Evolutionary conservation across 2,329 filamentous ascomycete species (phyloP), one percentile per base, ranked within the genome.

Genomic region (Neofusicoccum sp.): DNA sequence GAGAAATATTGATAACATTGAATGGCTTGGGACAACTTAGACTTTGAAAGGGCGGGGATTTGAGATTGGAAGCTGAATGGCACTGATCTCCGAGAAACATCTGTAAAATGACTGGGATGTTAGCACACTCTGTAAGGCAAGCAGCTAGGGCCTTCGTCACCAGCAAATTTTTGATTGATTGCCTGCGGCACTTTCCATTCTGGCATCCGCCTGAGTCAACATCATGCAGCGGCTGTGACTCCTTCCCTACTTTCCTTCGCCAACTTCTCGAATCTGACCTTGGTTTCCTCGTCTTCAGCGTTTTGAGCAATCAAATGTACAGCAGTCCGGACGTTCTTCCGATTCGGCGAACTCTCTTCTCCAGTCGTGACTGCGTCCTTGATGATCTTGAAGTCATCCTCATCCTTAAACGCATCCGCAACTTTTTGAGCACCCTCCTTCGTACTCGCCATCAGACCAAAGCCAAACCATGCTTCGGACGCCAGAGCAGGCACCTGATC

Each of bases 401-500:
- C 61, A 14, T 44, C 52, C 16, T 28, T 28, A 41, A 63, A 63
- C 29, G 36, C 44, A 6, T 49, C 61, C 36, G 29, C 52, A 7
- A 52, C 54, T 14, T 44, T 50, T 6, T 44, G 36, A 29, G 50
- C 61, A n/a, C 61, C 61, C 37, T 49, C 52, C n/a, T 33, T 14
- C 12, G 44, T 12, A 12, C 33, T n/a, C 29, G 61, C 61, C 36
- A 63, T 36, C 34, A 63, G n/a, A 4, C 61, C 54, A n/a, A 63
- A 43, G 12, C 61, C 61, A 14, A 63, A 59, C 61, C 52, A 59
- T 16, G 43, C 61, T 44, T 63, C 61, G 16, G 61, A 37, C 36
- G 44, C 45, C 28, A 63, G 48, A 22, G 54, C 54, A 6, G 52
- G 44, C 36, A 63, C 54, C 45, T 63, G 61, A 9, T 59, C 52